These are phyloP conservation scores for Epichloe brachyelytri DNA, from an alignment of 2,329 filamentous ascomycete genomes.

Conservation along the genomic window DNA sequence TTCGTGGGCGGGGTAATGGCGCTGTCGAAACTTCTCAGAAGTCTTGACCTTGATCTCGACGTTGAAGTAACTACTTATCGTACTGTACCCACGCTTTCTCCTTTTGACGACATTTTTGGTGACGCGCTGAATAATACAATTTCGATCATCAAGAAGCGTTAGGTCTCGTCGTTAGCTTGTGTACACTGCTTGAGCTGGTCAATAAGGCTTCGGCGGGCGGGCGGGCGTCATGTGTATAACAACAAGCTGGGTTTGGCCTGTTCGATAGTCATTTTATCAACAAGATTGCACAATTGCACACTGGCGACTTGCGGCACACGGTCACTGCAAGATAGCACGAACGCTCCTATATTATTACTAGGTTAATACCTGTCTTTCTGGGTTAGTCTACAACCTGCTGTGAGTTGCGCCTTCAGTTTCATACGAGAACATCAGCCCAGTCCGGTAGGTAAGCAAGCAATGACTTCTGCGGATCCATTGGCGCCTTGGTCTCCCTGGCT, in stretches of 20 bases:
- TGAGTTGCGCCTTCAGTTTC: background rate
- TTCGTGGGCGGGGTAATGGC: background rate
- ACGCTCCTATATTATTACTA: background rate
- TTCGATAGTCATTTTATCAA: background rate
- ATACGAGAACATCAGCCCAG: background rate
- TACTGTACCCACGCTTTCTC: no score
- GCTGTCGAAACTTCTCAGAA: background rate
- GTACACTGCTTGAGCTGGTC: no score
- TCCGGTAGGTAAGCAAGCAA: background rate
- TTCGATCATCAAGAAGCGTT: no score
- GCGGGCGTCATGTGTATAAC: no score
- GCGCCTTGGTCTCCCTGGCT: background rate
- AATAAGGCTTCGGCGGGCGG: no score
- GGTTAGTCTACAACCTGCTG: background rate
- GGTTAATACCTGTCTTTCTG: background rate
- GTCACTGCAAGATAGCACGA: background rate
- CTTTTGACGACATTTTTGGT: no score
- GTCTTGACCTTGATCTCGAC: background rate
- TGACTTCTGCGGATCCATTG: background rate
- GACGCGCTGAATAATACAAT: no score
- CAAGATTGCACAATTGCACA: background rate
- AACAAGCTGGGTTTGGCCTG: no score
- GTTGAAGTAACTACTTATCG: background rate
- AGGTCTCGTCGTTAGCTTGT: no score
- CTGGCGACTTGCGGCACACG: background rate